Conservation (phyloP, 2,329 filamentous ascomycete species). For the Aspergillus nomiae region DNA sequence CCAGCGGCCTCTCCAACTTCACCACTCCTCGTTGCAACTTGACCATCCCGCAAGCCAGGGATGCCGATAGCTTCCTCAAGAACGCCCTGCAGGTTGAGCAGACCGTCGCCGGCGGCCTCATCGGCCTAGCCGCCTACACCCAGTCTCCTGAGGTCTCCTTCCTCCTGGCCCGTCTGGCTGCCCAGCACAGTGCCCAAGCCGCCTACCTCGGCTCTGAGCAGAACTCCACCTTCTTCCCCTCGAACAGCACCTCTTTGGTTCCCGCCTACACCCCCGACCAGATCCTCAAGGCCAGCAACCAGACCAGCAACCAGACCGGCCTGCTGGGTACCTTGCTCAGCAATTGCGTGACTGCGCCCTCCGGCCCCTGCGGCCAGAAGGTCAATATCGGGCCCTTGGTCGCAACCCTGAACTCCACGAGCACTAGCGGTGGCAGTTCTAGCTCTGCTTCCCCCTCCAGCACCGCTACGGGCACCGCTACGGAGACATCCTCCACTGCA, state of each 20-base stretch:
- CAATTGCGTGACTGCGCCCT: slow-evolving; percentile 25
- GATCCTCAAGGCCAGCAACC: slow-evolving; percentile 22
- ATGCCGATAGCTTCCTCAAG: slow-evolving; percentile 19
- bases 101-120: slow-evolving; percentile 25
- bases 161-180: slow-evolving; percentile 31
- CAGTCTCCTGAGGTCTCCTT: slow-evolving; percentile 33
- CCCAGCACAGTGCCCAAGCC: slow-evolving; percentile 27
- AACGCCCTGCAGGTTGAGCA: slow-evolving; percentile 26
- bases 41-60: slow-evolving; percentile 20
- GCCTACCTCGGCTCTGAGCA: slow-evolving; percentile 24
- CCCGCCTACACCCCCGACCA: slow-evolving; percentile 26
- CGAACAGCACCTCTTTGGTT: slow-evolving; percentile 24
- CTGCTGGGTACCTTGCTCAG: slow-evolving; percentile 26
- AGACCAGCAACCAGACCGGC: slow-evolving; percentile 23
- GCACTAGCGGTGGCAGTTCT: slow-evolving; percentile 7
- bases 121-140: slow-evolving; percentile 31
- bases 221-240: slow-evolving; percentile 17
- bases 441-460: slow-evolving; percentile 5
- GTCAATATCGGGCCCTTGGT: slow-evolving; percentile 27
- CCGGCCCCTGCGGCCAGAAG: slow-evolving; percentile 23
- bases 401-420: slow-evolving; percentile 19
- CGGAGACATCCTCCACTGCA: too few species aligned
- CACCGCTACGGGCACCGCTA: too few species aligned
- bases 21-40: slow-evolving; percentile 24
- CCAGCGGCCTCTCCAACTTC: slow-evolving; percentile 19